Percentiles rank a stretch among this genome's conserved stretches.
phyloP scores from a whole-genome alignment of 257 asterid genomes.

The Gentiana straminea region DNA sequence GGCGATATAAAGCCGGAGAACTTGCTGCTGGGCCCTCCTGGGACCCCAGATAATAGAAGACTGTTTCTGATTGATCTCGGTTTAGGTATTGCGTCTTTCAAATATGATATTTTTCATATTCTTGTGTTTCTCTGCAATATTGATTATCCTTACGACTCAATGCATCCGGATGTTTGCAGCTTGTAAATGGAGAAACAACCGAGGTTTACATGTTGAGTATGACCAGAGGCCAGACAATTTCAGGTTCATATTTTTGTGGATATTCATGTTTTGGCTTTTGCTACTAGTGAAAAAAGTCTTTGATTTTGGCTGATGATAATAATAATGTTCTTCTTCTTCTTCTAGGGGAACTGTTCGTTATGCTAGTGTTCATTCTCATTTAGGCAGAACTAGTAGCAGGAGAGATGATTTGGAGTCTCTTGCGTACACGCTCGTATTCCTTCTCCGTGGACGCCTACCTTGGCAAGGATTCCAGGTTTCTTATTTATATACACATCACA shows the following conservation, averaged over 20 bases:
- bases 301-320: conserved; percentile 8
- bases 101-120: not conserved
- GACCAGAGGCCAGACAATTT: conserved; percentile 84
- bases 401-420: conserved; percentile 92
- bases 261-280: conserved; percentile 2
- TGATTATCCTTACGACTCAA: not conserved
- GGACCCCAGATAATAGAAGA: conserved; percentile 66
- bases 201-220: conserved; percentile 62
- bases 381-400: conserved; percentile 73
- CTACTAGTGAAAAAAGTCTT: not conserved
- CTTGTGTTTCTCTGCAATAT: not conserved
- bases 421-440: conserved; percentile 76
- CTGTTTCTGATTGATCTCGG: conserved; percentile 90
- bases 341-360: conserved; percentile 90
- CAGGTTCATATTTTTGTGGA: conserved; percentile 27
- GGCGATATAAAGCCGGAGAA: conserved; percentile 97
- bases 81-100: conserved; percentile 31
- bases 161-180: conserved; percentile 32
- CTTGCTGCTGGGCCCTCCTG: conserved; percentile 79
- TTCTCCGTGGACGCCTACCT: conserved; percentile 75
- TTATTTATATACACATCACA: not conserved
- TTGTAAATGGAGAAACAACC: conserved; percentile 55
- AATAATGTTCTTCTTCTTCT: conserved; percentile 6
- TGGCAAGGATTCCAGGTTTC: conserved; percentile 94
- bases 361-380: conserved; percentile 83